Evolutionary conservation across 768 basidiomycete genomes (phyloP).

Genomic region (Amanita rimosa): DNA sequence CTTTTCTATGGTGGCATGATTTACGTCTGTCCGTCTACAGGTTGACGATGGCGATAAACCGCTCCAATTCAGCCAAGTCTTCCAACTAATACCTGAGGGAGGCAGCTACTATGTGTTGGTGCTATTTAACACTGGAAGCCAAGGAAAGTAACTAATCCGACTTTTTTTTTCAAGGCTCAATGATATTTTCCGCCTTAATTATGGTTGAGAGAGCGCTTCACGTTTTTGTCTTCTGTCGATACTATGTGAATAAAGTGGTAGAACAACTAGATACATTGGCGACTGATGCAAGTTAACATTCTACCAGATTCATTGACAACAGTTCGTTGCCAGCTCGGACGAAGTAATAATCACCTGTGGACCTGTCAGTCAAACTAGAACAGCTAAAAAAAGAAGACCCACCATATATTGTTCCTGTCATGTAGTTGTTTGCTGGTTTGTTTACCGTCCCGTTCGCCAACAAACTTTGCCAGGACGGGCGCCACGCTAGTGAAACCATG

Average conservation of each 20-base stretch:
- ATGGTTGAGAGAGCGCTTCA: conserved; percentile 25
- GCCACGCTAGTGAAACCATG: conserved; percentile 44
- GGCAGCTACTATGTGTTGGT: conserved; percentile 78
- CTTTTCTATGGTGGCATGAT: not conserved
- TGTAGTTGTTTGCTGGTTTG: conserved; percentile 38
- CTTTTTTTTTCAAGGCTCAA: conserved; percentile 41
- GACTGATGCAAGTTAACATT: conserved; percentile 16
- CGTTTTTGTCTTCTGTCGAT: not conserved
- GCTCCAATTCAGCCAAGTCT: conserved; percentile 86
- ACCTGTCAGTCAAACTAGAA: not conserved
- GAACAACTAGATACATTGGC: not conserved
- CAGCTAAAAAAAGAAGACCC: conserved; percentile 7
- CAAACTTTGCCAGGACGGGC: conserved; percentile 49
- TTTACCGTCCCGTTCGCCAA: conserved; percentile 60
- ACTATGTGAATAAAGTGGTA: not conserved
- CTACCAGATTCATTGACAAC: conserved; percentile 29
- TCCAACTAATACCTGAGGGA: conserved; percentile 79
- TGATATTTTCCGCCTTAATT: conserved; percentile 89
- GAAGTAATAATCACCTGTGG: conserved; percentile 52
- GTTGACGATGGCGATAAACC: conserved; percentile 74
- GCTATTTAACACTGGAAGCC: not conserved
- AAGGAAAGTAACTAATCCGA: not conserved
- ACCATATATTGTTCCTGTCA: conserved; percentile 49
- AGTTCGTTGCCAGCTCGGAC: conserved; percentile 45
- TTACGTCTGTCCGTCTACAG: conserved; percentile 23